Evolutionary conservation across 2,329 filamentous ascomycete genomes (phyloP), one percentile per base, ranked within the genome.

Genomic region (Rhinocladiella mackenziei): DNA sequence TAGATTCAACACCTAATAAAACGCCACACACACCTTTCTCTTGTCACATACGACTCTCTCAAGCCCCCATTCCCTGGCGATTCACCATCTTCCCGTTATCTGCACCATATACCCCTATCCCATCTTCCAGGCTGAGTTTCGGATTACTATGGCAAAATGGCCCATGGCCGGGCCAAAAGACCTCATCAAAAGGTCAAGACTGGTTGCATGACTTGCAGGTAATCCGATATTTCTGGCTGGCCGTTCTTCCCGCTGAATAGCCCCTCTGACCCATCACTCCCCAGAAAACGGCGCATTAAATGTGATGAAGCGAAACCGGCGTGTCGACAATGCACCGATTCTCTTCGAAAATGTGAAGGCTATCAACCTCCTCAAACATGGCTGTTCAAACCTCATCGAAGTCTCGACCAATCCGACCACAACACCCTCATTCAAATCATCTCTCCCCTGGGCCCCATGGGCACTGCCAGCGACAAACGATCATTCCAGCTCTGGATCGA

Each of bases 181-280:
- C 45, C 41, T 19, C 52, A 55, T 44, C 43, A 50, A 19, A 55
- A 55, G 39, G 50, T 52, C 28, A 50, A 51, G 19, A 55, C 50
- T 4, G 52, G 52, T 20, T 55, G 52, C 23, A 43, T 47, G 38
- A 55, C 50, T 11, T 55, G 52, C 41, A 46, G 51, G 50, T 53
- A 49, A 6, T 32, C 29, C 13, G 8, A 11, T 9, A 39, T 6
- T 39, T 11, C 8, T 30, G 9, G 10, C n/a, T n/a, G n/a, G n/a
- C n/a, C n/a, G n/a, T n/a, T n/a, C n/a, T n/a, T n/a, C n/a, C n/a
- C n/a, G n/a, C n/a, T n/a, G n/a, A n/a, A n/a, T n/a, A n/a, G n/a
- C n/a, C n/a, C n/a, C n/a, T n/a, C n/a, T 30, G 28, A 30, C n/a
- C 28, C 15, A 13, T 7, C 11, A 11, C 23, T 11, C 23, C 28